These are phyloP conservation scores for Colletotrichum truncatum DNA, from an alignment of 2,329 filamentous ascomycete species.

Conservation along the genomic window DNA sequence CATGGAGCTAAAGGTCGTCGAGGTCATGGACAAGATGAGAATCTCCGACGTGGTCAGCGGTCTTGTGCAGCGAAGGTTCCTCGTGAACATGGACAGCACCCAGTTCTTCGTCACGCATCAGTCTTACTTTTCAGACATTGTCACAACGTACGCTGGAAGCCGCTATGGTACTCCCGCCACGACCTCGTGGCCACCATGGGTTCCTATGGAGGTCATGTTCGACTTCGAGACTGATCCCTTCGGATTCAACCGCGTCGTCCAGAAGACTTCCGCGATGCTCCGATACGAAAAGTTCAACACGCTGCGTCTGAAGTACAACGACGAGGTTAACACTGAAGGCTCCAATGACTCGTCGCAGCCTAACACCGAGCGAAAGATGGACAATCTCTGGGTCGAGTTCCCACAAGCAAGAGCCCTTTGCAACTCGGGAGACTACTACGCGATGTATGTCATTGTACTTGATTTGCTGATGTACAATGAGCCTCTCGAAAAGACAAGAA, in stretches of 20 bases:
- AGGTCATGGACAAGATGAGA: conserved; percentile 95
- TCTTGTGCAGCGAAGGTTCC: conserved; percentile 92
- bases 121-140: conserved; percentile 85
- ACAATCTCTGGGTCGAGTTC: conserved; percentile 97
- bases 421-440: conserved; percentile 97
- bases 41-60: conserved; percentile 94
- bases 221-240: conserved; percentile 94
- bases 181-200: conserved; percentile 96
- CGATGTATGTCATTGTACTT: conserved; percentile 96
- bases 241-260: conserved; percentile 96
- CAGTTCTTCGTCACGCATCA: conserved; percentile 98
- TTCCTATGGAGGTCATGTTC: conserved; percentile 98
- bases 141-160: conserved; percentile 94
- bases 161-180: conserved; percentile 87
- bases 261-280: conserved; percentile 93
- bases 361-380: conserved; percentile 80
- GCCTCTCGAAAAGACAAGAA: conserved; percentile 96
- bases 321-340: conserved; percentile 81
- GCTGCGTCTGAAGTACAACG: conserved; percentile 94
- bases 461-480: conserved; percentile 97
- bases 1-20: conserved; percentile 97
- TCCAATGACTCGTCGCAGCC: conserved; percentile 60
- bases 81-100: conserved; percentile 95
- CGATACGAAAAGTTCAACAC: conserved; percentile 99
- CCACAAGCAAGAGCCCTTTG: conserved; percentile 94